phyloP scores from a whole-genome alignment of 2,329 filamentous ascomycete species.

The Didymella keratinophila region DNA sequence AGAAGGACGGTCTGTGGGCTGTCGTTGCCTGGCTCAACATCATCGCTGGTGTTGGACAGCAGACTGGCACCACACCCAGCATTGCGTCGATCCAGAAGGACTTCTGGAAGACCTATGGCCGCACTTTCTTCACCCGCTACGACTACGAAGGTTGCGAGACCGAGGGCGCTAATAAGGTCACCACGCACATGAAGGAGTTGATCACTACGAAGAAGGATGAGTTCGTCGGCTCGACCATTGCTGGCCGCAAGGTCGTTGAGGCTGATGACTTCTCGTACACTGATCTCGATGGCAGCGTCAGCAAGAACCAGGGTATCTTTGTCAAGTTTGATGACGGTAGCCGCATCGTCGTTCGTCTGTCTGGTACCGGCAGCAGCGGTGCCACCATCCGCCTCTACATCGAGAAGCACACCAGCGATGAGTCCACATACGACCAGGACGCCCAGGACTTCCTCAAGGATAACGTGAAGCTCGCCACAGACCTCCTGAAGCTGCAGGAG shows the following conservation, averaged over 20 bases:
- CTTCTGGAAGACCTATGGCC: constrained; percentile 96
- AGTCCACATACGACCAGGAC: constrained; percentile 78
- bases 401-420: constrained; percentile 90
- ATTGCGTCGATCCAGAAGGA: constrained; percentile 96
- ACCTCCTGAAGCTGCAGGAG: constrained; percentile 91
- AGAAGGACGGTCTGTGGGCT: constrained; percentile 99
- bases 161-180: constrained; percentile 88
- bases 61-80: constrained; percentile 81
- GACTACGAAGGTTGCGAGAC: constrained; percentile 97
- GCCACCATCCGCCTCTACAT: constrained; percentile 97
- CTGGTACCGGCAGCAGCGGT: constrained; percentile 92
- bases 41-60: constrained; percentile 89
- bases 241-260: constrained; percentile 82
- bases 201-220: constrained; percentile 72
- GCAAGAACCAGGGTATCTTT: constrained; percentile 94
- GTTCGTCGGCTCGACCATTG: constrained; percentile 84
- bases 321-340: constrained; percentile 94
- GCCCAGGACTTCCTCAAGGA: constrained; percentile 94
- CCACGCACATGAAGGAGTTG: constrained; percentile 79
- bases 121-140: constrained; percentile 98
- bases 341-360: constrained; percentile 92
- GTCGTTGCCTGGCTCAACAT: constrained; percentile 98
- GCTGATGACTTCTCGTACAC: constrained; percentile 98
- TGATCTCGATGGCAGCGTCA: constrained; percentile 95
- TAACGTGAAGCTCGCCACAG: constrained; percentile 84